These are phyloP conservation scores for Zygosaccharomyces sapae DNA, from an alignment of 1,139 yeast genomes.

Conservation along the genomic window DNA sequence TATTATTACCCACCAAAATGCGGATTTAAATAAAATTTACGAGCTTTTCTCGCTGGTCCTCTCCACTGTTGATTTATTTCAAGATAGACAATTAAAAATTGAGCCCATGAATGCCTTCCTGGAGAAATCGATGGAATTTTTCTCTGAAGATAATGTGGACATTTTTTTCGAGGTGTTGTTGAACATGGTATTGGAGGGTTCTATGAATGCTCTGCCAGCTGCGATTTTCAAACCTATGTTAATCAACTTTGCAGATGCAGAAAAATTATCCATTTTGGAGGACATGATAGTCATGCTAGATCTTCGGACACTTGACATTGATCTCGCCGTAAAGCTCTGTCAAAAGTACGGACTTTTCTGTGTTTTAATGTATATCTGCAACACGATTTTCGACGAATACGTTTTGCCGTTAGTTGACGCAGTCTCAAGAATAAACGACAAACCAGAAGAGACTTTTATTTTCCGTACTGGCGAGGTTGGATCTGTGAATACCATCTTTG, in stretches of 20 bases:
- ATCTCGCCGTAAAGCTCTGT: conserved; percentile 62
- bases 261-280: conserved; percentile 50
- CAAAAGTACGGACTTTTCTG: conserved; percentile 51
- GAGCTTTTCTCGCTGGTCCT: conserved; percentile 17
- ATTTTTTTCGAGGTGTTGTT: conserved; percentile 51
- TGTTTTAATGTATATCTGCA: conserved; percentile 65
- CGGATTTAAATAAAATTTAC: conserved; percentile 14
- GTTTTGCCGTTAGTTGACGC: conserved; percentile 57
- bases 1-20: conserved; percentile 16
- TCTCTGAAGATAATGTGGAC: conserved; percentile 29
- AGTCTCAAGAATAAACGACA: conserved; percentile 14
- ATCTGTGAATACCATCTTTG: conserved; percentile 41
- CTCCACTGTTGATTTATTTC: conserved; percentile 10
- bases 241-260: conserved; percentile 41
- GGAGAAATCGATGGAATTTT: conserved; percentile 49
- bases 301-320: conserved; percentile 62
- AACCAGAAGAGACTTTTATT: conserved; percentile 13
- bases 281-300: conserved; percentile 65
- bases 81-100: conserved; percentile 1
- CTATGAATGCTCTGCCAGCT: conserved; percentile 55
- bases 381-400: conserved; percentile 59
- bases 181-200: conserved; percentile 45
- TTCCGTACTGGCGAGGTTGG: conserved; percentile 9
- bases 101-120: conserved; percentile 25
- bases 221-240: conserved; percentile 56